Evolutionary conservation across 2,329 filamentous ascomycete species (phyloP).

Genomic region (Aspergillus ochraceoroseus): DNA sequence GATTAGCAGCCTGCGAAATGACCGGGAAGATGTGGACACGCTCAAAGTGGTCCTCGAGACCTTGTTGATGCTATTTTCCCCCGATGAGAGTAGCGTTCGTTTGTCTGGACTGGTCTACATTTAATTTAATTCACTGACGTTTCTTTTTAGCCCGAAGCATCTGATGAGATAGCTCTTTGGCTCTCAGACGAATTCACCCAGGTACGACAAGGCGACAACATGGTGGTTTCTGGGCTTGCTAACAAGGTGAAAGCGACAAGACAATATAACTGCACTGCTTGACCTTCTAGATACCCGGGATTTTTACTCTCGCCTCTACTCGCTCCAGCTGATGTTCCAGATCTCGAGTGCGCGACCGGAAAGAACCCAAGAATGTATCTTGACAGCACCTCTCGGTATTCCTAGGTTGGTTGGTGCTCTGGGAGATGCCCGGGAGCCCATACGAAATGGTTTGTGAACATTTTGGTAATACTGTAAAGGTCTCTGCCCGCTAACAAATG

Average conservation of each 20-base stretch:
- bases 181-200: constrained; percentile 97
- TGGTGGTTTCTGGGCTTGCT: constrained; percentile 35
- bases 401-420: constrained; percentile 77
- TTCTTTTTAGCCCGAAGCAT: constrained; percentile 70
- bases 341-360: constrained; percentile 82
- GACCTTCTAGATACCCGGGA: constrained; percentile 82
- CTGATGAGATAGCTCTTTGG: constrained; percentile 93
- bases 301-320: constrained; percentile 88
- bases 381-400: constrained; percentile 81
- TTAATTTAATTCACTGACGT: constrained; percentile 21
- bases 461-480: too few relatives aligned
- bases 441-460: constrained; percentile 62
- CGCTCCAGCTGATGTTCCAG: constrained; percentile 79
- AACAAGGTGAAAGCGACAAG: constrained; percentile 66
- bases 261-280: constrained; percentile 87
- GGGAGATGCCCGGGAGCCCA: constrained; percentile 78
- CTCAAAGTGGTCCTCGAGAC: constrained; percentile 94
- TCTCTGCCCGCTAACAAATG: too few relatives aligned
- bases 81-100: constrained; percentile 57
- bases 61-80: constrained; percentile 82
- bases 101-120: constrained; percentile 10
- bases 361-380: constrained; percentile 88
- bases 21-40: constrained; percentile 92
- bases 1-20: constrained; percentile 77
- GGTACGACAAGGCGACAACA: constrained; percentile 43